phyloP scores from a whole-genome alignment of 768 basidiomycete species.

The Boletus bicolor region DNA sequence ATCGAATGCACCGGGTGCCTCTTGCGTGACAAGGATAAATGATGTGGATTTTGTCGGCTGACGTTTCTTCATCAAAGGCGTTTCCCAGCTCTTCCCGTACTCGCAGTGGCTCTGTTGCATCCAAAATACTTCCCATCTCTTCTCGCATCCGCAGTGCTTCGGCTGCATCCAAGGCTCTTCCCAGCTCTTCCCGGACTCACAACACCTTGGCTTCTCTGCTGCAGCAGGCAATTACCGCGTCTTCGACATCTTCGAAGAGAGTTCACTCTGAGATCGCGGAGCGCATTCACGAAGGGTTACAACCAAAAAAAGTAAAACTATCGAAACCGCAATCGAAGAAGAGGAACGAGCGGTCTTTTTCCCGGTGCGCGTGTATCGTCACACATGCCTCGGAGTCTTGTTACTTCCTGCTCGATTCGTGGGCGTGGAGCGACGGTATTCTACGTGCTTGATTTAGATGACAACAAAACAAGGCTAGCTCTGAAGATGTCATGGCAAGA shows the following conservation, averaged over 20 bases:
- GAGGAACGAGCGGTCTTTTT: not conserved
- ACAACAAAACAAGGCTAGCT: not conserved
- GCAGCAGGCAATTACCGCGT: too few relatives aligned
- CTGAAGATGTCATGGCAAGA: conserved; percentile 12
- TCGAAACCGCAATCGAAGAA: not conserved
- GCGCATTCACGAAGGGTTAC: not conserved
- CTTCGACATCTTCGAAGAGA: conserved; percentile 2
- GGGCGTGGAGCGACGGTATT: conserved; percentile 11
- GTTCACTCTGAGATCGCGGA: not conserved
- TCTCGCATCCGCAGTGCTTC: not conserved
- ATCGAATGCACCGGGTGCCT: not conserved
- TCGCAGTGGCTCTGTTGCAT: too few relatives aligned
- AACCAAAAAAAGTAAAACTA: not conserved
- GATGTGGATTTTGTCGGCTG: not conserved
- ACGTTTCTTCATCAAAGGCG: too few relatives aligned
- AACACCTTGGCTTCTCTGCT: not conserved
- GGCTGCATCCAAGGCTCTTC: not conserved
- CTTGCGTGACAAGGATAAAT: not conserved
- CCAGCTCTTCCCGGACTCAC: not conserved
- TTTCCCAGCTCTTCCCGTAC: too few relatives aligned
- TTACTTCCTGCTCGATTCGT: conserved; percentile 11
- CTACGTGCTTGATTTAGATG: not conserved
- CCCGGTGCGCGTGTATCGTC: not conserved
- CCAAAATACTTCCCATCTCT: not conserved
- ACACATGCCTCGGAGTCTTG: not conserved